Base-by-base conservation (phyloP, 306 rosid species). In the Echinosophora koreensis region DNA sequence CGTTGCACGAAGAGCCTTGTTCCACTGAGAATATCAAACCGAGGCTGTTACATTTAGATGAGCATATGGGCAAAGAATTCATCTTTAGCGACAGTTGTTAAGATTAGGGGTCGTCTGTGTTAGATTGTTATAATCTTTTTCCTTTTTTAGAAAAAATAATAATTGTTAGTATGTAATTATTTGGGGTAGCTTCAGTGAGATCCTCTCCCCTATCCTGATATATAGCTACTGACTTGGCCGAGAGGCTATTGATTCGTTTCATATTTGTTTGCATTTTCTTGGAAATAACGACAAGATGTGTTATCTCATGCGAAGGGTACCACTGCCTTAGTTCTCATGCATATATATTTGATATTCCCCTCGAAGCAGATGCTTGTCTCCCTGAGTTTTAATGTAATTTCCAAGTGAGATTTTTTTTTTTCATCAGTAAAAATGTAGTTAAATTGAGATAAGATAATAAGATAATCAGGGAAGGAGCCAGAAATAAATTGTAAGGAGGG, bases 211-310 rank as follows among this genome's bases (percentile, higher is more conserved):
- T 22, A 22, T 22, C 22, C 22, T 22, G 22, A 22, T 22, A 22
- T 22, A 76, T 74, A 57, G 58, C 32, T 39, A 74, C 66, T 68
- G 81, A 77, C 80, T 76, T 69, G 61, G 84, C 73, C 80, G 14
- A 72, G 58, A 84, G 70, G 83, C 73, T 57, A 71, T 78, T 76
- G 69, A 85, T 77, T 79, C 69, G 65, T 80, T 76, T 74, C 80
- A 82, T 74, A 77, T 71, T 84, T 74, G 76, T 80, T 77, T 86
- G 81, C 74, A 81, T 78, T 77, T 76, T 80, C 57, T 58, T 12
- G 58, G 78, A 51, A 87, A 91, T 89, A 85, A 86, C 54, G 54
- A 44, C 5, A 34, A 66, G 13, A 68, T 38, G 64, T 61, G 52
- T 41, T 22, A 22, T 22, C 22, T 22, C 22, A 22, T 22, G 22